Base-by-base conservation (phyloP, 352 stramenopile genomes). In the Albugo candida region DNA sequence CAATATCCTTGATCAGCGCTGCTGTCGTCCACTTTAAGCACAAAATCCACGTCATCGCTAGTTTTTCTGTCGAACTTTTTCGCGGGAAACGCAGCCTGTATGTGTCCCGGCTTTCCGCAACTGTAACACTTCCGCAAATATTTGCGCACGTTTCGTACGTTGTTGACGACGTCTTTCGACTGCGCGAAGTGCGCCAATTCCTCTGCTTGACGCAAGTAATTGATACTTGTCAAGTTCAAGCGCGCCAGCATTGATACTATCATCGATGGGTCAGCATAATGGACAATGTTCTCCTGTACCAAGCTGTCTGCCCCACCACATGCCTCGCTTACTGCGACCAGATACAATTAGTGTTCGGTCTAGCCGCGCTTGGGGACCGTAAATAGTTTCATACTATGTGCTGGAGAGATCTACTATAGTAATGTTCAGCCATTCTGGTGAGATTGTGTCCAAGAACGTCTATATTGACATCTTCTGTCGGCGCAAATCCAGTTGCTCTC, bases 321-420 rank as follows among this genome's bases (percentile, higher is more conserved):
- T n/a, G n/a, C n/a, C n/a, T n/a, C n/a, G n/a, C n/a, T n/a, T n/a
- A n/a, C n/a, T n/a, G n/a, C n/a, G n/a, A n/a, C n/a, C n/a, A n/a
- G n/a, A n/a, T n/a, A n/a, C n/a, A n/a, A n/a, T n/a, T n/a, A 21
- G 27, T 54, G 49, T 1, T 54, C 49, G 5, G 44, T 40, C 49
- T 37, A 54, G 19, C 41, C 34, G 11, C 49, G 36, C 2, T 31
- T 39, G 2, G 17, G 17, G 38, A 10, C 38, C 16, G 47, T 24
- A 35, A 53, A 53, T 2, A 53, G 6, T 35, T 18, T 47, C 35
- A 40, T 48, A 5, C 20, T n/a, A 16, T 53, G 38, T 18, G 36
- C 3, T 4, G 6, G 16, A 4, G 48, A 53, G 12, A 48, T 37
- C 13, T 24, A 3, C 48, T 5, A 42, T 49, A 53, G 21, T 48